phyloP scores from a whole-genome alignment of 2,329 filamentous ascomycete genomes.

The Pyrenophora tritici-repentis region DNA sequence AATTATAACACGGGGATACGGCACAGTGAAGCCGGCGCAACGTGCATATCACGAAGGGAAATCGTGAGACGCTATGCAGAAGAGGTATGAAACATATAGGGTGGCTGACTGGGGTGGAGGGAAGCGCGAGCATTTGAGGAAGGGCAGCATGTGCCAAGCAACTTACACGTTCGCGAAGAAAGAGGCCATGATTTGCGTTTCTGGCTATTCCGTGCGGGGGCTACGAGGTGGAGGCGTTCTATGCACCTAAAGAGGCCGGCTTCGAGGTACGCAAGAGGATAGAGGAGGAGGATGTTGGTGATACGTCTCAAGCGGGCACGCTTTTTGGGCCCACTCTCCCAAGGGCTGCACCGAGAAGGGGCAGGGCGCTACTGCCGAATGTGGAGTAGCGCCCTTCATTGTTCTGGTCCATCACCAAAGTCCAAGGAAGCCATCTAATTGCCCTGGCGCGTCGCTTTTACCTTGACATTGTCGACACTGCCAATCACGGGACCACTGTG shows the following conservation, averaged over 20 bases:
- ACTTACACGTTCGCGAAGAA: conserved; percentile 52
- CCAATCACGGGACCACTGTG: neutral
- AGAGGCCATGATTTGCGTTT: conserved; percentile 42
- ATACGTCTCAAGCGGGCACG: conserved; percentile 37
- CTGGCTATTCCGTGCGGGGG: conserved; percentile 12
- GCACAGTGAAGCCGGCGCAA: conserved; percentile 9
- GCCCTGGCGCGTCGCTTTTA: conserved; percentile 5
- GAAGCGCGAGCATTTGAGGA: conserved; percentile 33
- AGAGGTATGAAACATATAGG: conserved; percentile 39
- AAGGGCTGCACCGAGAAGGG: conserved; percentile 36
- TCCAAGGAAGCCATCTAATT: neutral
- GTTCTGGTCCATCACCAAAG: conserved; percentile 7
- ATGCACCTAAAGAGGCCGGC: conserved; percentile 20
- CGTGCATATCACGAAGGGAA: conserved; percentile 20
- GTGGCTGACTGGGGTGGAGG: conserved; percentile 24
- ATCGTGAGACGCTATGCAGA: conserved; percentile 33
- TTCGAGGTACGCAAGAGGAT: conserved; percentile 29
- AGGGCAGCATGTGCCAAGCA: conserved; percentile 44
- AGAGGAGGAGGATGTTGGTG: conserved; percentile 35
- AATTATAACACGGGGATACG: conserved; percentile 6
- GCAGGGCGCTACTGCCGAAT: conserved; percentile 29
- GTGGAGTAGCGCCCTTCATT: conserved; percentile 25
- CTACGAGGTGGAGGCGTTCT: conserved; percentile 11
- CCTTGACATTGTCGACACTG: conserved; percentile 8
- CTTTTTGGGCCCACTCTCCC: conserved; percentile 32